Evolutionary conservation across 1,139 yeast genomes (phyloP).

Genomic region (Williopsis jadinii): DNA sequence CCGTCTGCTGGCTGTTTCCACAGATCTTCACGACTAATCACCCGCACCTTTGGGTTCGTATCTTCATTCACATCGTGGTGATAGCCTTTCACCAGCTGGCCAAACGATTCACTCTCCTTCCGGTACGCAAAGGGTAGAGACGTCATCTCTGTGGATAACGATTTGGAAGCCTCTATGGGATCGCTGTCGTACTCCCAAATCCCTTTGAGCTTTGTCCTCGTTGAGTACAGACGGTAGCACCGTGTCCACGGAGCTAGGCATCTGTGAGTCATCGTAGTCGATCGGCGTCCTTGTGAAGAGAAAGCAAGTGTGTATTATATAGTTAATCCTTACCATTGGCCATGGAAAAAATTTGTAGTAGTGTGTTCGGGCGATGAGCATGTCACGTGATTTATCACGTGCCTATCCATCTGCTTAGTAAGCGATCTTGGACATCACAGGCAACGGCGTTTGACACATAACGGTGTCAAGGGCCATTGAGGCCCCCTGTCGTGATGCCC

Average conservation of each 20-base stretch:
- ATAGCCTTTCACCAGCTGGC: conserved; percentile 40
- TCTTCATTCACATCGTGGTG: conserved; percentile 24
- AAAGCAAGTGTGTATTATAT: too few relatives aligned
- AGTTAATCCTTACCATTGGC: too few relatives aligned
- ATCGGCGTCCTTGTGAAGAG: background rate
- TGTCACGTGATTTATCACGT: too few relatives aligned
- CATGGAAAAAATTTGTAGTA: too few relatives aligned
- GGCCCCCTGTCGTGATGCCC: too few relatives aligned
- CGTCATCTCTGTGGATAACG: conserved; percentile 9
- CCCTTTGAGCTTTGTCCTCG: conserved; percentile 3
- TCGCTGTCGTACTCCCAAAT: conserved; percentile 15
- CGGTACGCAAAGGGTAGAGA: conserved; percentile 29
- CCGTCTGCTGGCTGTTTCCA: conserved; percentile 8
- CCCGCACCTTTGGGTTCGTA: conserved; percentile 25
- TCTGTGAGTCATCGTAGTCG: background rate
- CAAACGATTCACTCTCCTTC: conserved; percentile 34
- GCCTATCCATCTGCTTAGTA: too few relatives aligned
- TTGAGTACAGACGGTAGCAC: conserved; percentile 4
- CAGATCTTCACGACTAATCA: conserved; percentile 24
- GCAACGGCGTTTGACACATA: too few relatives aligned
- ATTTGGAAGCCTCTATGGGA: conserved; percentile 7
- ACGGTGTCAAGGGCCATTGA: too few relatives aligned
- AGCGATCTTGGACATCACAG: too few relatives aligned
- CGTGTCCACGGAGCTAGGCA: background rate
- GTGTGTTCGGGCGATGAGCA: too few relatives aligned